Evolutionary conservation across 768 basidiomycete genomes (phyloP), one percentile per base, ranked within the genome.

Genomic region (Xerocomus spinulosus): DNA sequence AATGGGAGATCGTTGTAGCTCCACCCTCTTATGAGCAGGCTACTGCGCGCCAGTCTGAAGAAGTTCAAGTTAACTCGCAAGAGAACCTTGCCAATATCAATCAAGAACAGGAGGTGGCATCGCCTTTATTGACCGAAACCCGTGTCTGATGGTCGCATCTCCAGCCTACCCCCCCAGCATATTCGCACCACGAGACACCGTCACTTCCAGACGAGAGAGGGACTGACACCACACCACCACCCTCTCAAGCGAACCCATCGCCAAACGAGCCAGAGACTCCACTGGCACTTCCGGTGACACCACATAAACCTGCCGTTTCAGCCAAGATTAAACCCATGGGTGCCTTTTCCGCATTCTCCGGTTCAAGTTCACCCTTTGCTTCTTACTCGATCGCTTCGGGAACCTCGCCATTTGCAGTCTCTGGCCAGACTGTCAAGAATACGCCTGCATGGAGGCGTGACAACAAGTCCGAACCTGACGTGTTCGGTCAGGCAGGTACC

Each of bases 301-400:
- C 62, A 14, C 49, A 46, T 1, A 58, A 51, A 33, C 40, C 52
- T 9, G 12, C 49, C 0, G 26, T 43, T 44, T 48, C 56, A 25
- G 29, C 47, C 24, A 46, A 53, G 29, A 21, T 18, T 3, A 51
- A 25, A 38, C 14, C 55, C 4, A 38, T 50, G 14, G 65, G 62
- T 33, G 64, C 70, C n/a, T 74, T 74, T 50, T 70, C 73, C 17
- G 62, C 69, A 14, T 75, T 73, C 46, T 62, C 68, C 14, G 60
- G 65, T 13, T 58, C 67, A 9, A 49, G 60, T 5, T 72, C 73
- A 15, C 60, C 71, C 5, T 73, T 72, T 21, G 43, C 56, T 24
- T 64, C 59, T 24, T 69, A 63, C 40, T 55, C 67, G 8, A 61
- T 50, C 18, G 33, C 52, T 25, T 54, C 55, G 13, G 61, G 58